Percentiles rank a stretch among this genome's conserved stretches.
Conservation (phyloP, 805 yeast species). For the Pichia scutulata region DNA sequence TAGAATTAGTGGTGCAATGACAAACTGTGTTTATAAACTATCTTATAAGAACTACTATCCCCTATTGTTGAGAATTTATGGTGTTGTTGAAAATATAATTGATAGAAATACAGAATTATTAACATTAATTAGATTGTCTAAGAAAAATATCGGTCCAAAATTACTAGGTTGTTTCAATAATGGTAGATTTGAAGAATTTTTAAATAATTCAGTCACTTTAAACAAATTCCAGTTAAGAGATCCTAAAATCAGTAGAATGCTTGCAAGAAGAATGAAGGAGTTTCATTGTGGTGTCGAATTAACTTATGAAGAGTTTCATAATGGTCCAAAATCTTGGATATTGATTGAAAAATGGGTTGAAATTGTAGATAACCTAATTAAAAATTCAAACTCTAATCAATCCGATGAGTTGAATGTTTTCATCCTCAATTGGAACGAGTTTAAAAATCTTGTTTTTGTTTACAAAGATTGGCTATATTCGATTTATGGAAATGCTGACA, state of each 20-base stretch:
- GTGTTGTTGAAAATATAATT: constrained; percentile 78
- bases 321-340: constrained; percentile 65
- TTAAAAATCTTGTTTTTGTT: constrained; percentile 37
- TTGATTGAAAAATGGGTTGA: constrained; percentile 65
- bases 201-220: constrained; percentile 75
- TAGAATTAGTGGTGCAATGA: constrained; percentile 87
- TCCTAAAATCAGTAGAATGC: constrained; percentile 67
- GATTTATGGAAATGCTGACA: constrained; percentile 36
- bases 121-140: constrained; percentile 64
- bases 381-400: constrained; percentile 22
- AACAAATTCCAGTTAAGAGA: constrained; percentile 66
- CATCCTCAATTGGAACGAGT: constrained; percentile 40
- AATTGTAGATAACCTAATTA: constrained; percentile 37
- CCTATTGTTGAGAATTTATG: constrained; percentile 75
- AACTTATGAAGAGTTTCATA: constrained; percentile 43
- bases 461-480: constrained; percentile 59
- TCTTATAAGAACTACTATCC: constrained; percentile 40
- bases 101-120: constrained; percentile 78
- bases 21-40: constrained; percentile 80
- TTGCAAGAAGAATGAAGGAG: constrained; percentile 95
- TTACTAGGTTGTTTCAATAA: constrained; percentile 83
- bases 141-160: constrained; percentile 78
- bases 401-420: constrained; percentile 34
- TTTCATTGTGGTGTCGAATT: constrained; percentile 75
- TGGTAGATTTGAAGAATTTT: constrained; percentile 90